phyloP scores from a whole-genome alignment of 1,284 basidiomycete genomes.

The Apiotrichum porosum region DNA sequence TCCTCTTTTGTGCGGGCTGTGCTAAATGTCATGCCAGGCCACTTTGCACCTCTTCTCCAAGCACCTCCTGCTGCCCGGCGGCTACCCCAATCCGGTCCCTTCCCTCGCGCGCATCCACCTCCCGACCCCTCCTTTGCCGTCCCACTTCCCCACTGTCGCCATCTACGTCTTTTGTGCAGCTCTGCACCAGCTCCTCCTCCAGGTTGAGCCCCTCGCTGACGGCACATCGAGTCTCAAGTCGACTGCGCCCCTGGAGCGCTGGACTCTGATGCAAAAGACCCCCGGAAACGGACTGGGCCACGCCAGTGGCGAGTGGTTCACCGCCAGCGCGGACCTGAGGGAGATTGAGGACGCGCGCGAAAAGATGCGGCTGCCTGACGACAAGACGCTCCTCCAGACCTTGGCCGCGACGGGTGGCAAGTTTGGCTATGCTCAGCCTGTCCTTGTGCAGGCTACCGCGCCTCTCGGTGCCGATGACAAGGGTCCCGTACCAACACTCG shows the following conservation, averaged over 20 bases:
- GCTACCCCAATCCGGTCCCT: conserved; percentile 44
- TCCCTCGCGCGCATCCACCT: conserved; percentile 33
- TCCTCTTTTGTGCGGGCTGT: no score
- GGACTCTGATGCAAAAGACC: conserved; percentile 41
- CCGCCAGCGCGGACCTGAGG: conserved; percentile 27
- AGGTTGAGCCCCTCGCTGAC: conserved; percentile 26
- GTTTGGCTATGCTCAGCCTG: conserved; percentile 33
- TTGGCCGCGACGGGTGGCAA: conserved; percentile 24
- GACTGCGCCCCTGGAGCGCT: conserved; percentile 22
- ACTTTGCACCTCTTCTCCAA: conserved; percentile 37
- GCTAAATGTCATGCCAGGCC: conserved; percentile 33
- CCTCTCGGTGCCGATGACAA: conserved; percentile 7
- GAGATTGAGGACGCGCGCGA: conserved; percentile 20
- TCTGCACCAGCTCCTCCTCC: conserved; percentile 30
- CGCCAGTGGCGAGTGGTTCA: conserved; percentile 39
- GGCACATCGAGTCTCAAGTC: not conserved
- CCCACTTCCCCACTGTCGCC: conserved; percentile 32
- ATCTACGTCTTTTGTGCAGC: conserved; percentile 42
- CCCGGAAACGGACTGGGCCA: conserved; percentile 10
- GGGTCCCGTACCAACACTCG: conserved; percentile 16
- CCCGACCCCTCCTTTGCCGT: conserved; percentile 35
- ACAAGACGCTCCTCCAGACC: conserved; percentile 14
- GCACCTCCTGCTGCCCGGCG: conserved; percentile 36
- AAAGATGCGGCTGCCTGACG: conserved; percentile 10
- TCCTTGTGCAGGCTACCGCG: conserved; percentile 26